Evolutionary conservation across 2,329 filamentous ascomycete genomes (phyloP).

Genomic region (Fusarium annulatum): DNA sequence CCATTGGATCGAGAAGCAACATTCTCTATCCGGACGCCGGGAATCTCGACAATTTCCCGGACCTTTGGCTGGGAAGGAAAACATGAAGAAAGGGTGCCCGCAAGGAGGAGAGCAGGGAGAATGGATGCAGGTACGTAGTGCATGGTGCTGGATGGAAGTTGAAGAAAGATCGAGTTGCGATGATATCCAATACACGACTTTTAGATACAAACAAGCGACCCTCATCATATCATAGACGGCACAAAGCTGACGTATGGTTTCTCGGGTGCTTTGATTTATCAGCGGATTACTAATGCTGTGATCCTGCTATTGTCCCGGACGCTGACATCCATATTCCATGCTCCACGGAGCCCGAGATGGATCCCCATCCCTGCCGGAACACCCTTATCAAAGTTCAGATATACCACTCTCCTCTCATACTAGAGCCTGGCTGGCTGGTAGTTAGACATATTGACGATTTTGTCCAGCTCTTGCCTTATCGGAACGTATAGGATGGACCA

Average conservation of each 20-base stretch:
- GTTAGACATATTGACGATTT: too few relatives aligned
- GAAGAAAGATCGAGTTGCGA: background rate
- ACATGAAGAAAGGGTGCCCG: background rate
- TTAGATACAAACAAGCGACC: background rate
- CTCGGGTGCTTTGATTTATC: background rate
- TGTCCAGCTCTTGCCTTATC: too few relatives aligned
- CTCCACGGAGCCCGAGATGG: background rate
- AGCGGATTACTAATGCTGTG: background rate
- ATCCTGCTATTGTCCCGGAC: background rate
- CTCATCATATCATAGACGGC: background rate
- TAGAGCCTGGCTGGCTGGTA: too few relatives aligned
- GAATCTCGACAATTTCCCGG: background rate
- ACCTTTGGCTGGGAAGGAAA: background rate
- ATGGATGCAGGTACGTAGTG: background rate
- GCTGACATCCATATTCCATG: background rate
- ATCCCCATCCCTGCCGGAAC: background rate
- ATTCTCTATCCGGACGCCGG: slow-evolving; percentile 6
- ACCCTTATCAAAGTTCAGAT: background rate
- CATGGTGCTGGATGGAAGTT: background rate
- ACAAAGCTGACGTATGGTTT: background rate
- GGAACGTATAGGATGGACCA: too few relatives aligned
- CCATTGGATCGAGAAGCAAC: slow-evolving; percentile 1
- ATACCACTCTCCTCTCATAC: too few relatives aligned
- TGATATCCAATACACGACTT: background rate
- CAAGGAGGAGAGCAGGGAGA: background rate